Percentiles rank a stretch among this genome's conserved stretches.
phyloP scores from a whole-genome alignment of 208 protist species.

The Trypanosomatidae sp. region DNA sequence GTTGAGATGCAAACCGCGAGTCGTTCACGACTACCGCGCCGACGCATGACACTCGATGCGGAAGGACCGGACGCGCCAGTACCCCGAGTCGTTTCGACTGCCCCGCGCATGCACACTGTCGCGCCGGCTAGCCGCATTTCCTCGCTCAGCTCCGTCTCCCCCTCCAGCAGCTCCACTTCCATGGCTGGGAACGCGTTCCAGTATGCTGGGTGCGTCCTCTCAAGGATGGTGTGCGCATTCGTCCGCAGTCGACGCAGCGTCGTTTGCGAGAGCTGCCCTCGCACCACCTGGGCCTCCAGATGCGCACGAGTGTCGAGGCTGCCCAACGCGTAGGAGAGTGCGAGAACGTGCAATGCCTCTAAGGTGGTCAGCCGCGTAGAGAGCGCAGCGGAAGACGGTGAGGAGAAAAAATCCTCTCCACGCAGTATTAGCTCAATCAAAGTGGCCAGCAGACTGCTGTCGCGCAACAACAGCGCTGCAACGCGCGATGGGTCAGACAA shows the following conservation, averaged over 20 bases:
- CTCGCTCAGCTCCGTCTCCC: conserved; percentile 18
- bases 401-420: neutral
- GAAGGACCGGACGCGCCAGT: neutral
- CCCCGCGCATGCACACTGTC: neutral
- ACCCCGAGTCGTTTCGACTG: neutral
- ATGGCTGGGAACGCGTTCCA: conserved; percentile 39
- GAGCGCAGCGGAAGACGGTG: neutral
- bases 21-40: neutral
- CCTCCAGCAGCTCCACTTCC: conserved; percentile 25
- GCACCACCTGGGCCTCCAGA: conserved; percentile 25
- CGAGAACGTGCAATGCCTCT: conserved; percentile 20
- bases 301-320: conserved; percentile 31
- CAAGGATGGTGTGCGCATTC: conserved; percentile 11
- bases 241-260: conserved; percentile 31
- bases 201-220: conserved; percentile 21
- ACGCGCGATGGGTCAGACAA: conserved; percentile 28
- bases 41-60: neutral
- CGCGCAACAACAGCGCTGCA: conserved; percentile 18
- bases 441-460: conserved; percentile 25
- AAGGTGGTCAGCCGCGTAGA: conserved; percentile 15
- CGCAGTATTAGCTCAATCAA: conserved; percentile 38
- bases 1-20: conserved; percentile 14
- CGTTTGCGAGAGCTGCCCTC: conserved; percentile 22
- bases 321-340: conserved; percentile 27
- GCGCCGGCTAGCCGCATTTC: conserved; percentile 21